Base-by-base conservation (phyloP, 2,329 filamentous ascomycete species). In the Paraphaeosphaeria sporulosa region DNA sequence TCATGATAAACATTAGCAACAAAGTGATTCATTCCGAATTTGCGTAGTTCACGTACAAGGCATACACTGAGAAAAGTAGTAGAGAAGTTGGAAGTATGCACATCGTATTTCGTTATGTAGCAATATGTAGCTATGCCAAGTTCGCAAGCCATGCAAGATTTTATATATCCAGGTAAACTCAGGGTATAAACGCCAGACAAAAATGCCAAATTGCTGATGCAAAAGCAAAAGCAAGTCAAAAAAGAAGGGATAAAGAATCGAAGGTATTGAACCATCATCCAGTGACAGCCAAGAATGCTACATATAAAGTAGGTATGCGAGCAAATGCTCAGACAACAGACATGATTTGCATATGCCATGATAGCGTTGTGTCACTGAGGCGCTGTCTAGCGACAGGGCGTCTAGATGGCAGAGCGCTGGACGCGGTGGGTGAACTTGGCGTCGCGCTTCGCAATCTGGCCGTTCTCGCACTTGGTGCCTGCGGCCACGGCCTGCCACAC, bases 391-490 rank as follows among this genome's bases (percentile, higher is more conserved):
- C 17, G 19, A 23, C 36, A 40, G 15, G 13, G 21, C 12, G 15
- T 27, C 25, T 49, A 30, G 46, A 50, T 15, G 25, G 50, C 19
- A 5, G 40, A 55, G 46, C 70, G 70, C 58, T 64, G 64, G 40
- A 53, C 55, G 48, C 69, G 70, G 55, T 70, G 69, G 7, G 53
- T 52, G 27, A 66, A 74, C 3, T 64, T 27, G 25, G 25, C 25
- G 25, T 27, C 63, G n/a, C 72, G 71, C 57, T 68, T 72, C 15
- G 60, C 60, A 27, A 55, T 79, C 52, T 68, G 60, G 12, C 79
- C 79, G 52, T 75, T 67, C 13, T 63, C 47, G 66, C 81, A 83
- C 40, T 71, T 73, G 0, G 80, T 83, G 3, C 81, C 82, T 1
- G 70, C 59, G 21, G 82, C 79, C 3, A 83, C 78, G 27, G 69